Evolutionary conservation across 2,329 filamentous ascomycete genomes (phyloP), one percentile per base, ranked within the genome.

Genomic region (Didymella arachidicola): DNA sequence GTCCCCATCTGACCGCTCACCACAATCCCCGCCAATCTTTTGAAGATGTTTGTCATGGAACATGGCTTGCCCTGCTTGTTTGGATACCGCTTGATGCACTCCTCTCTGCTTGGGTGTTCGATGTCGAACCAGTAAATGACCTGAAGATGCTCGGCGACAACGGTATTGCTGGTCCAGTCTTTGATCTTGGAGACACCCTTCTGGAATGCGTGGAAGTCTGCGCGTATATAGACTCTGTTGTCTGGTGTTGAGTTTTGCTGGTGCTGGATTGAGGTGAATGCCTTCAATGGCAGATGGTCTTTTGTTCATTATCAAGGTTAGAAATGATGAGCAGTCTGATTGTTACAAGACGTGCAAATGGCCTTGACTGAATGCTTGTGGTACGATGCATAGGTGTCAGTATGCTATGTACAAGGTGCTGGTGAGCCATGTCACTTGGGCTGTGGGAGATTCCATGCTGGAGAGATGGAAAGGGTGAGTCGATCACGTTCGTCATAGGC

Each of bases 61-160:
- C 45, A 49, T 3, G 38, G 29, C 3, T 43, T 16, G n/a, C 53
- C 45, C 2, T 55, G 11, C 16, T 44, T 49, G 25, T 49, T 55
- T 2, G 29, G 53, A 10, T 49, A 55, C 11, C 53, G 19, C 27
- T 55, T 38, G 6, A 38, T 38, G 22, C 45, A 55, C 5, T 55
- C 53, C 7, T 30, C 38, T 22, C 36, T 55, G 22, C 19, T 43
- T 11, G 49, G 36, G 2, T 44, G 14, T 25, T 43, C 22, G 12
- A 56, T n/a, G 26, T 56, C 46, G 22, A 38, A 38, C 53, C 53
- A 55, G 29, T 49, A 39, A 11, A 49, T 49, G 0, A 49, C 10
- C n/a, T 49, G 44, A 12, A 49, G n/a, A n/a, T 55, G 22, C 3
- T 30, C 43, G 5, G 16, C n/a, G 16, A n/a, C 7, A 16, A 49